Conservation (phyloP, 208 protist species). For the Crithidia fasciculata region DNA sequence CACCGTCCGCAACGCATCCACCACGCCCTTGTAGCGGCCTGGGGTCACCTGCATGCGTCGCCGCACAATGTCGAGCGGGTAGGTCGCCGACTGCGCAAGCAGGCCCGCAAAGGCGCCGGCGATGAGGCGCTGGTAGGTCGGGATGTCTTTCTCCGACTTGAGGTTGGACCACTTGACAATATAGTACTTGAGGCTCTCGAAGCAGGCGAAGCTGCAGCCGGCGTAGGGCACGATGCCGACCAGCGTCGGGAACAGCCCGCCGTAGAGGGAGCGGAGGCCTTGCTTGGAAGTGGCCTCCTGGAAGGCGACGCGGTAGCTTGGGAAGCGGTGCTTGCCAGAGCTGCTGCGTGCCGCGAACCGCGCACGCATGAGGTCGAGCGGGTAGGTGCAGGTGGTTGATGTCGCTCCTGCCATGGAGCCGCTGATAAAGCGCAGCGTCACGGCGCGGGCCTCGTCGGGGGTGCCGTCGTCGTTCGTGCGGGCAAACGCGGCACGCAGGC, state of each 20-base stretch:
- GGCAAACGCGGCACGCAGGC: slow-evolving; percentile 15
- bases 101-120: slow-evolving; percentile 88
- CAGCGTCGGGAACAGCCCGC: slow-evolving; percentile 91
- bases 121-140: slow-evolving; percentile 69
- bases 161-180: slow-evolving; percentile 56
- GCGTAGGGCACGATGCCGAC: slow-evolving; percentile 95
- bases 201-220: slow-evolving; percentile 93
- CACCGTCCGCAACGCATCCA: slow-evolving; percentile 63
- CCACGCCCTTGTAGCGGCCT: slow-evolving; percentile 74
- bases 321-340: slow-evolving; percentile 61
- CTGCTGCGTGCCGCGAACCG: slow-evolving; percentile 81
- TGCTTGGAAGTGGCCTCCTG: slow-evolving; percentile 55
- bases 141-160: slow-evolving; percentile 72
- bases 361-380: slow-evolving; percentile 94
- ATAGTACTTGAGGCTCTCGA: slow-evolving; percentile 88
- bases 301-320: slow-evolving; percentile 78
- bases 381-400: slow-evolving; percentile 92
- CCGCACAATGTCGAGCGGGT: slow-evolving; percentile 94
- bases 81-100: slow-evolving; percentile 93
- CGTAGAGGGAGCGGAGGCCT: slow-evolving; percentile 76
- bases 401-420: slow-evolving; percentile 94
- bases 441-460: slow-evolving; percentile 49
- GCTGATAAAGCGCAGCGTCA: slow-evolving; percentile 76
- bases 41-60: slow-evolving; percentile 92
- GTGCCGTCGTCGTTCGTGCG: slow-evolving; percentile 28